A percentile compares a stretch with the other conserved stretches of the same genome.
phyloP scores from a whole-genome alignment of 1,284 basidiomycete species.

The Malassezia caprae region DNA sequence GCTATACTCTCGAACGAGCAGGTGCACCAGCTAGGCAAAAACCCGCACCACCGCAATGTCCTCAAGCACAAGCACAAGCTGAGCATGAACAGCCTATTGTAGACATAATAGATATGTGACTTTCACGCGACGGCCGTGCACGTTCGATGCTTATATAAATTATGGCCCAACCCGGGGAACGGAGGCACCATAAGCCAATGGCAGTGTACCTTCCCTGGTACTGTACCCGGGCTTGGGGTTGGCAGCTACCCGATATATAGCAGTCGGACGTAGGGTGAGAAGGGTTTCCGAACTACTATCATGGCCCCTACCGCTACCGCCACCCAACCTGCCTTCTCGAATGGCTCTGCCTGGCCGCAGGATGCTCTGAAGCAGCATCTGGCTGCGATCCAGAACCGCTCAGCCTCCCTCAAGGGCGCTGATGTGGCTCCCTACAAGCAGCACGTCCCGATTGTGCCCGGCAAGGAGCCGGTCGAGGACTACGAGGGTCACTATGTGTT shows the following conservation, averaged over 20 bases:
- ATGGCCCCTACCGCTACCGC: not conserved
- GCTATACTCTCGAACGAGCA: not conserved
- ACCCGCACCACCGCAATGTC: not conserved
- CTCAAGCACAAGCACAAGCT: not conserved
- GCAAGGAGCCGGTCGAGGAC: slow-evolving; percentile 38
- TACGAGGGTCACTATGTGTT: slow-evolving; percentile 39
- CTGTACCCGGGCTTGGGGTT: not conserved
- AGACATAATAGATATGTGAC: not conserved
- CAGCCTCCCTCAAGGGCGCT: slow-evolving; percentile 2
- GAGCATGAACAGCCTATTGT: not conserved
- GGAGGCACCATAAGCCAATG: not conserved
- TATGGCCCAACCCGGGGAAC: no score
- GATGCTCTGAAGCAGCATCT: slow-evolving; percentile 20
- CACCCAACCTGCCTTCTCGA: not conserved
- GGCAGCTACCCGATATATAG: not conserved
- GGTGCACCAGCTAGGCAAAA: not conserved
- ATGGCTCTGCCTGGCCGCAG: slow-evolving; percentile 7
- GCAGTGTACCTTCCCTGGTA: not conserved
- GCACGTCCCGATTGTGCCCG: slow-evolving; percentile 33
- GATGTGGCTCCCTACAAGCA: slow-evolving; percentile 18
- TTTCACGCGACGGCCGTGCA: no score
- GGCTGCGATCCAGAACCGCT: slow-evolving; percentile 15
- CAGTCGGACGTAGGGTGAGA: not conserved
- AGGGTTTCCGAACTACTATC: not conserved
- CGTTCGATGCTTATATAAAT: not conserved